Base-by-base conservation (phyloP, 331 rosid species). In the Arachis monticola region DNA sequence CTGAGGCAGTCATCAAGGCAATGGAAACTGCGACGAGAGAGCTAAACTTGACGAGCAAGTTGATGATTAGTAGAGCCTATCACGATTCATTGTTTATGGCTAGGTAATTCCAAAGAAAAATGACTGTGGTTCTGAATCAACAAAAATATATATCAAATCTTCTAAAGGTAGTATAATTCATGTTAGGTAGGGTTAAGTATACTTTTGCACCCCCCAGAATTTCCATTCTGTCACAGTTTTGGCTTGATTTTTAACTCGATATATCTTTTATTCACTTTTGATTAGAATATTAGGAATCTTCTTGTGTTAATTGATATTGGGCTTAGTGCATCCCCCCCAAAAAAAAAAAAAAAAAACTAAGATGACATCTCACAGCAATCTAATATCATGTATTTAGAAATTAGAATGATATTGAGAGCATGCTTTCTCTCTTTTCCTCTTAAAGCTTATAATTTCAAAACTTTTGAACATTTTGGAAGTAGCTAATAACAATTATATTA, bases 41-140 rank as follows among this genome's bases (percentile, higher is more conserved):
- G 80, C 86, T 92, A 46, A 88, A 90, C 78, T 88, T 94, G 76
- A 77, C 92, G 0, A 87, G 88, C 96, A 94, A 94, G 80, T 77
- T 87, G 72, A 92, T 94, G 96, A 94, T 92, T 63, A 92, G 99
- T 77, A 84, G 99, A 82, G 99, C 99, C 57, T 94, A 92, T 85
- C 99, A 92, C 35, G 97, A 95, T 87, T 85, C 99, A 8, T 77
- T 95, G 80, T 94, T 92, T 80, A 92, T 92, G 99, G 96, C 96
- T 75, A 88, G 99, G 99, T 92, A 85, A 50, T 50, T 64, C 8
- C 42, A 55, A 67, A 46, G 41, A 79, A 59, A 77, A 67, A n/a
- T 35, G 51, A 62, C 59, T 53, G 51, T 53, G 51, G 51, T 60
- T 73, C 67, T 57, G 41, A 70, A 17, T 32, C 8, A 61, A 66